Conservation (phyloP, 148 eudicot species). For the Drosera capensis region DNA sequence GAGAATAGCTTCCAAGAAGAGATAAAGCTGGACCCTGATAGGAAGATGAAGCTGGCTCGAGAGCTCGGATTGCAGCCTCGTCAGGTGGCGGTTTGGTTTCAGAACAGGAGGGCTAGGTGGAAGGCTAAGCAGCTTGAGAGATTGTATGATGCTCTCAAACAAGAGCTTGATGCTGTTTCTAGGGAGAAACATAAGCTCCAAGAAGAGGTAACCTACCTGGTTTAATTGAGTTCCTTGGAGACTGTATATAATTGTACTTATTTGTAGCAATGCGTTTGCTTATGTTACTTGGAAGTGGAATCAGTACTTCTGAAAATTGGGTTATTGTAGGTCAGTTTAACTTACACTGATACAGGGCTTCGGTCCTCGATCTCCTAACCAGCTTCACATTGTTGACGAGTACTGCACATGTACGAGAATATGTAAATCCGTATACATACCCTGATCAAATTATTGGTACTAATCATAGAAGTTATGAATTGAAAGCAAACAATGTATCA, state of each 20-base stretch:
- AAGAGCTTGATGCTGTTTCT: slow-evolving; percentile 32
- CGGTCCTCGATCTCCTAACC: too few relatives aligned
- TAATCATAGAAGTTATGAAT: too few relatives aligned
- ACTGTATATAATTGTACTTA: neutral
- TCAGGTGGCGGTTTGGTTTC: slow-evolving; percentile 77
- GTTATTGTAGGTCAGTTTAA: too few relatives aligned
- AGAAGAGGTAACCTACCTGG: slow-evolving; percentile 28
- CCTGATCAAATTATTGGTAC: too few relatives aligned
- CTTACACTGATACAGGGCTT: too few relatives aligned
- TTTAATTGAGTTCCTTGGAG: neutral
- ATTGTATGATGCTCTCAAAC: slow-evolving; percentile 53
- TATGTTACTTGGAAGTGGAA: too few relatives aligned
- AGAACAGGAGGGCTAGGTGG: slow-evolving; percentile 72
- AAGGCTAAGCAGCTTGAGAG: slow-evolving; percentile 70
- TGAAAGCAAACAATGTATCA: too few relatives aligned
- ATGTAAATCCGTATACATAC: too few relatives aligned
- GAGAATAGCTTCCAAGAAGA: slow-evolving; percentile 68
- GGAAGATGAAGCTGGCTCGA: slow-evolving; percentile 62
- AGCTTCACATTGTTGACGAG: too few relatives aligned
- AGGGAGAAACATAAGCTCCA: slow-evolving; percentile 56
- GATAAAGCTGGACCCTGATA: slow-evolving; percentile 55
- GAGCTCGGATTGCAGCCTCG: slow-evolving; percentile 29
- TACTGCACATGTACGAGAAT: too few relatives aligned
- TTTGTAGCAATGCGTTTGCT: neutral
- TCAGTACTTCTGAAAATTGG: neutral